Percentiles rank a stretch among this genome's conserved stretches.
Evolutionary conservation across 2,329 filamentous ascomycete genomes (phyloP).

Genomic region (Hypoxylon sp.): DNA sequence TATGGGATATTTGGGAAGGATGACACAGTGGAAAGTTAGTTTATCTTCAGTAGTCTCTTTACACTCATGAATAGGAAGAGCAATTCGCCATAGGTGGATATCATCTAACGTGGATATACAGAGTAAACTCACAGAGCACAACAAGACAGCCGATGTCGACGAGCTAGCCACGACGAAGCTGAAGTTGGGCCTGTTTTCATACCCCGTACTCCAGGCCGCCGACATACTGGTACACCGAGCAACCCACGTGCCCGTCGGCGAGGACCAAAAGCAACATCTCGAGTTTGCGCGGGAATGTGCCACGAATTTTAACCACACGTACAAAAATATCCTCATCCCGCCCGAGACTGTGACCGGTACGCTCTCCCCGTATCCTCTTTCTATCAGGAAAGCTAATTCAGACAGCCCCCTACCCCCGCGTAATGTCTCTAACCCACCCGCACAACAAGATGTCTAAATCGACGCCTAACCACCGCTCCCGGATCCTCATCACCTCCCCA

Average conservation of each 20-base stretch:
- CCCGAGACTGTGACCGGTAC: constrained; percentile 82
- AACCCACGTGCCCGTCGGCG: constrained; percentile 96
- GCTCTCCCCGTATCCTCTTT: constrained; percentile 29
- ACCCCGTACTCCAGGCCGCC: constrained; percentile 94
- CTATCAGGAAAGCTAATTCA: constrained; percentile 1
- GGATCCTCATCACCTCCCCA: constrained; percentile 85
- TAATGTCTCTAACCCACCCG: constrained; percentile 91
- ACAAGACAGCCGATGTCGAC: constrained; percentile 71
- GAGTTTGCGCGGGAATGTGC: constrained; percentile 92
- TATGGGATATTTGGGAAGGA: constrained; percentile 94
- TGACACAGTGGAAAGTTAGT: constrained; percentile 97
- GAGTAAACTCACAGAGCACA: constrained; percentile 79
- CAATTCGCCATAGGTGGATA: background rate
- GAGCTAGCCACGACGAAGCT: constrained; percentile 68
- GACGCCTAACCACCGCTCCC: constrained; percentile 76
- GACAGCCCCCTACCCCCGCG: constrained; percentile 80
- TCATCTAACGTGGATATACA: constrained; percentile 53
- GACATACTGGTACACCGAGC: constrained; percentile 93
- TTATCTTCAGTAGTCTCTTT: background rate
- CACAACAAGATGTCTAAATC: constrained; percentile 96
- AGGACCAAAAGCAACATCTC: constrained; percentile 93
- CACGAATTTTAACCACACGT: constrained; percentile 86
- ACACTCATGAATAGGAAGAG: too few species aligned
- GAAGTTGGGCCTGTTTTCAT: constrained; percentile 93
- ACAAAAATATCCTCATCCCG: constrained; percentile 68